Conservation (phyloP, 192 early-diverging fungal species). For the Backusella luteola region DNA sequence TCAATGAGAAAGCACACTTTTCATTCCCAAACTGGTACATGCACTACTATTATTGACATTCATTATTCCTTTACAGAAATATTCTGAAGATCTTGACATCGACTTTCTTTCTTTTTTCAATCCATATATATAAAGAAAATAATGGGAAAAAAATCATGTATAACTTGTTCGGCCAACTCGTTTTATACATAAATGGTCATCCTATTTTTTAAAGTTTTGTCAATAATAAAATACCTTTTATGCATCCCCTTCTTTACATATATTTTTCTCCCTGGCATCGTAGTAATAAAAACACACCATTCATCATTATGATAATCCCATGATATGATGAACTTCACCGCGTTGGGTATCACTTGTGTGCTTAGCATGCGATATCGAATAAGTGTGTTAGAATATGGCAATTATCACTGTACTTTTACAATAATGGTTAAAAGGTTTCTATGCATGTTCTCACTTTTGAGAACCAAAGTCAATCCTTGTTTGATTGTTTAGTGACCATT, state of each 20-base stretch:
- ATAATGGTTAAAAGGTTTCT: background rate
- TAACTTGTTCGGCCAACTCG: background rate
- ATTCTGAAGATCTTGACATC: background rate
- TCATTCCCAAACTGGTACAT: background rate
- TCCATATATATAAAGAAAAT: background rate
- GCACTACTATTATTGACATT: background rate
- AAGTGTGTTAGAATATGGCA: background rate
- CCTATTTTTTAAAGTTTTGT: background rate
- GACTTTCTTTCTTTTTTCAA: background rate
- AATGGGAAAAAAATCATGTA: no score
- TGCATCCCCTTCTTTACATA: background rate
- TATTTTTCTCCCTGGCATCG: background rate
- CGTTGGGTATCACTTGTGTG: background rate
- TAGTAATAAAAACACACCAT: background rate
- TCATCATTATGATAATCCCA: background rate
- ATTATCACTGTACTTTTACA: background rate
- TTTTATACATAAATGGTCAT: background rate
- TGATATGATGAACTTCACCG: background rate
- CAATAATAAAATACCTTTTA: background rate
- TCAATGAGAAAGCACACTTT: background rate
- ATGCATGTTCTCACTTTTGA: background rate
- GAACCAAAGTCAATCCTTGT: background rate
- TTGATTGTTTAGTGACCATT: background rate
- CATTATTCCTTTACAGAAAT: background rate
- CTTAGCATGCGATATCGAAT: background rate